Evolutionary conservation across 495 filamentous ascomycete species (phyloP).

Genomic region (Penicillium cataractarum): DNA sequence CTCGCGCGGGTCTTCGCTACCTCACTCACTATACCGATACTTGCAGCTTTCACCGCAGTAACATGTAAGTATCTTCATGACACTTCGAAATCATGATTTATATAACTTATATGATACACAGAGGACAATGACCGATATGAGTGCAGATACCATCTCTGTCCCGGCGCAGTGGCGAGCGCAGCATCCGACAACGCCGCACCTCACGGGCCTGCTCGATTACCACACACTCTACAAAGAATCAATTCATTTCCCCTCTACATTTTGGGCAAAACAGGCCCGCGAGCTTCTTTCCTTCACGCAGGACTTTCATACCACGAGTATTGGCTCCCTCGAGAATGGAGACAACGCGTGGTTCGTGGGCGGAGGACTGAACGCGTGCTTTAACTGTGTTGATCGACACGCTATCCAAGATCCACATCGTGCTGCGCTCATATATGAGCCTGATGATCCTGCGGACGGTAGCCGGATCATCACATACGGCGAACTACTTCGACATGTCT

Average conservation of each 20-base stretch:
- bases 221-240: slow-evolving; percentile 13
- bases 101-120: too few relatives aligned
- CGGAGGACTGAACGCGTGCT: slow-evolving; percentile 76
- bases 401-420: slow-evolving; percentile 65
- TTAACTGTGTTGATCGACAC: slow-evolving; percentile 80
- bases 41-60: too few relatives aligned
- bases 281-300: not conserved
- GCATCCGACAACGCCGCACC: not conserved
- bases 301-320: not conserved
- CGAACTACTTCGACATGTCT: slow-evolving; percentile 70
- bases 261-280: slow-evolving; percentile 10
- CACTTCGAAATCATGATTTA: too few relatives aligned
- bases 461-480: slow-evolving; percentile 67
- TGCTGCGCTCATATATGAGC: slow-evolving; percentile 75
- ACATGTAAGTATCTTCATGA: too few relatives aligned
- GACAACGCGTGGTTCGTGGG: slow-evolving; percentile 78
- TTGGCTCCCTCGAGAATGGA: slow-evolving; percentile 23
- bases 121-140: too few relatives aligned
- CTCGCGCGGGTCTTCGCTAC: too few relatives aligned
- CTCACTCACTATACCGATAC: too few relatives aligned
- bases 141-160: not conserved
- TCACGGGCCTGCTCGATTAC: slow-evolving; percentile 7
- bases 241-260: slow-evolving; percentile 1
- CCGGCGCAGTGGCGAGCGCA: not conserved
- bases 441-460: slow-evolving; percentile 65